Evolutionary conservation across 2,329 filamentous ascomycete genomes (phyloP).

Genomic region (Botrytis galanthina): DNA sequence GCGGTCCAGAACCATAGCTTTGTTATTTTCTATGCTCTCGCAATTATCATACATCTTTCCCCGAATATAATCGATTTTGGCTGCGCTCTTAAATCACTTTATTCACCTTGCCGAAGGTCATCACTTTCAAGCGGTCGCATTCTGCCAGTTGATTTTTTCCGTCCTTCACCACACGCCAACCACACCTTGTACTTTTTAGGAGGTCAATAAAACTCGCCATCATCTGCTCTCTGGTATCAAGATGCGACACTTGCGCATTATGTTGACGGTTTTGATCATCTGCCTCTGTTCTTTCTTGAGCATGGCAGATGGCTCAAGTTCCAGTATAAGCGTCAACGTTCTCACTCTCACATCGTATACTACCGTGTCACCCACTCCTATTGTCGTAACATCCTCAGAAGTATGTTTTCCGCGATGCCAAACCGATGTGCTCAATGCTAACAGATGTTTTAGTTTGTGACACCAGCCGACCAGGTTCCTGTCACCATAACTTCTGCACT

Average conservation of each 20-base stretch:
- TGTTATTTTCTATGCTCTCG: not conserved
- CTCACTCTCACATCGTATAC: not conserved
- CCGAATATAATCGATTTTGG: not conserved
- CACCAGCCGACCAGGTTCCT: not conserved
- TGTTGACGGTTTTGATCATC: not conserved
- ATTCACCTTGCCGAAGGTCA: not conserved
- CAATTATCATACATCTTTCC: not conserved
- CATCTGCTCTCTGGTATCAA: not conserved
- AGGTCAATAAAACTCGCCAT: not conserved
- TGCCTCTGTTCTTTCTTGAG: not conserved
- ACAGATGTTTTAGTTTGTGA: not conserved
- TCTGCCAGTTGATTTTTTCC: not conserved
- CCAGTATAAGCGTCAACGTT: not conserved
- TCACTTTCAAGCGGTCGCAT: not conserved
- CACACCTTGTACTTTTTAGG: not conserved
- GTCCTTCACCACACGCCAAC: not conserved
- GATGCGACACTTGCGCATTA: not conserved
- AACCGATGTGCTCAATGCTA: not conserved
- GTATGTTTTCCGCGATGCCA: not conserved
- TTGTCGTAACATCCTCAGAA: not conserved
- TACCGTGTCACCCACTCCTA: not conserved
- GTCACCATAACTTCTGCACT: not conserved
- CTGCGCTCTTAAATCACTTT: not conserved
- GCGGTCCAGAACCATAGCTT: not conserved
- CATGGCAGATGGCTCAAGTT: not conserved